phyloP scores from a whole-genome alignment of 192 early-diverging fungal genomes.

The Coemansia sp. region DNA sequence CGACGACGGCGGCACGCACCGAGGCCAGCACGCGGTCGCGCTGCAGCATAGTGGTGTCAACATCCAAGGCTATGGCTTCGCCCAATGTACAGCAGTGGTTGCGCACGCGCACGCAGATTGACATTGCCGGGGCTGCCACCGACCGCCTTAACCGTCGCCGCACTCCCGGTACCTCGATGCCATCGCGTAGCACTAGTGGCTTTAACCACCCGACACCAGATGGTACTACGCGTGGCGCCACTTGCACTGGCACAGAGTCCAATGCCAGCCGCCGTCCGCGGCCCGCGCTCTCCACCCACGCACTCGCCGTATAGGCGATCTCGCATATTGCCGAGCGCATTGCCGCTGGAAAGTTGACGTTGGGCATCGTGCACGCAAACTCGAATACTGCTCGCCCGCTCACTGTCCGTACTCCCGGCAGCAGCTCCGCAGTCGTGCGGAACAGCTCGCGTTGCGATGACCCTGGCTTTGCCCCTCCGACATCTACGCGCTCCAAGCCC shows the following conservation, averaged over 20 bases:
- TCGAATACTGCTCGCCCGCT: conserved; percentile 19
- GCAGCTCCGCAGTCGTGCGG: conserved; percentile 30
- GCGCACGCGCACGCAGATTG: conserved; percentile 50
- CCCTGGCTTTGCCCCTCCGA: conserved; percentile 25
- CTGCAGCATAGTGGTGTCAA: conserved; percentile 53
- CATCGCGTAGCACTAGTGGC: conserved; percentile 53
- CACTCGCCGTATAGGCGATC: conserved; percentile 36
- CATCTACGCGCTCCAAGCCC: conserved; percentile 52
- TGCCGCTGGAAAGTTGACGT: conserved; percentile 47
- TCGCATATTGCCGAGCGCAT: conserved; percentile 53
- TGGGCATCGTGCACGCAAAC: conserved; percentile 51
- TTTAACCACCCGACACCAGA: conserved; percentile 54
- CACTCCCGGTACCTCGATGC: conserved; percentile 38
- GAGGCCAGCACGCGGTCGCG: conserved; percentile 52
- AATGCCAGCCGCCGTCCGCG: conserved; percentile 15
- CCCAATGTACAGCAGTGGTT: conserved; percentile 56
- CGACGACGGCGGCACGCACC: conserved; percentile 46
- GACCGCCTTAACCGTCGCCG: conserved; percentile 39
- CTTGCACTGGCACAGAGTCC: conserved; percentile 29
- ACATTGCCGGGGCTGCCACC: conserved; percentile 46
- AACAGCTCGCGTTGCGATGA: conserved; percentile 35
- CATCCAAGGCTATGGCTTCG: conserved; percentile 45
- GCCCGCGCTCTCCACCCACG: conserved; percentile 27
- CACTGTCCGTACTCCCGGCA: conserved; percentile 22
- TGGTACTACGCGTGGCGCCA: conserved; percentile 44